Evolutionary conservation across 2,329 filamentous ascomycete species (phyloP).

Genomic region (Exophiala viscosa): DNA sequence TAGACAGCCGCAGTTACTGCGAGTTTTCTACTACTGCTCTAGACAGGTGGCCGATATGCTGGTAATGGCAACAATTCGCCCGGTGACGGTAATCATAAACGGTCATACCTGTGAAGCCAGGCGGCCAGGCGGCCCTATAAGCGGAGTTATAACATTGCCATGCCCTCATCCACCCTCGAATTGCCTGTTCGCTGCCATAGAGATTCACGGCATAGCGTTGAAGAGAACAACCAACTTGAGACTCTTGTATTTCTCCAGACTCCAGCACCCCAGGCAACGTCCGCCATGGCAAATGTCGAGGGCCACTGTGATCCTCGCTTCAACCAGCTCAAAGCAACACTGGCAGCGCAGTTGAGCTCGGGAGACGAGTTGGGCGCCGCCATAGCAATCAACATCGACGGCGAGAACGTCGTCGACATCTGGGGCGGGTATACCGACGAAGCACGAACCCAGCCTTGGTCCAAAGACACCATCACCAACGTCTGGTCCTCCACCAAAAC

Average conservation of each 20-base stretch:
- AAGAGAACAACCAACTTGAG: too few relatives aligned
- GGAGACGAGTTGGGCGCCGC: constrained; percentile 47
- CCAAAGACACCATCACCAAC: constrained; percentile 22
- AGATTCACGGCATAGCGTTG: too few relatives aligned
- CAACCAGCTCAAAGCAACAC: constrained; percentile 32
- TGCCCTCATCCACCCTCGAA: too few relatives aligned
- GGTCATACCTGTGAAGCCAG: too few relatives aligned
- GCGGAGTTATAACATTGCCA: too few relatives aligned
- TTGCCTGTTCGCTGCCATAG: too few relatives aligned
- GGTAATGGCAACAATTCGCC: too few relatives aligned
- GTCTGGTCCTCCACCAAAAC: constrained; percentile 44
- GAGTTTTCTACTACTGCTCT: too few relatives aligned
- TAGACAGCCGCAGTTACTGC: too few relatives aligned
- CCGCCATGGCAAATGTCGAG: constrained; percentile 25
- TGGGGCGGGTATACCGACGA: constrained; percentile 43
- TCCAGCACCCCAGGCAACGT: background rate
- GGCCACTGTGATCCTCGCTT: constrained; percentile 40
- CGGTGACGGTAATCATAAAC: too few relatives aligned
- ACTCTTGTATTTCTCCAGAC: background rate
- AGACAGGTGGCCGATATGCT: too few relatives aligned
- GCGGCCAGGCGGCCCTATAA: too few relatives aligned
- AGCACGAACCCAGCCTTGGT: constrained; percentile 26
- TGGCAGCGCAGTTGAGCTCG: constrained; percentile 36
- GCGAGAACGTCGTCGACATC: constrained; percentile 43
- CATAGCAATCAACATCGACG: constrained; percentile 41